Base-by-base conservation (phyloP, 2,329 filamentous ascomycete species). In the Eurotiales sp. region DNA sequence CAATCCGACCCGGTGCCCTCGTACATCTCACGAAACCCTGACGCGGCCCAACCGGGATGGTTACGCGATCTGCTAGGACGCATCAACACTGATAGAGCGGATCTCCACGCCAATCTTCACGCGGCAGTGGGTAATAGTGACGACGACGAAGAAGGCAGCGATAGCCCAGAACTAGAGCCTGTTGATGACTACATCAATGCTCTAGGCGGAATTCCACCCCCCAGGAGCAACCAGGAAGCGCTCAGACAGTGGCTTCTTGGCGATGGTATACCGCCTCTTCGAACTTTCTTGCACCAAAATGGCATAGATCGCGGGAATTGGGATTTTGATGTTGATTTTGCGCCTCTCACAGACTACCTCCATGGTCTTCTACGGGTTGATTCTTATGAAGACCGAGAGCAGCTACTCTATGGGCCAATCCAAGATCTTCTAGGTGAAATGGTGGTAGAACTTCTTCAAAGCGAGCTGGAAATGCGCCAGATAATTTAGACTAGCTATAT, bases 301-400 rank as follows among this genome's bases (percentile, higher is more conserved):
- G 71, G 71, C 4, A 63, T 73, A 25, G 71, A 73, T 48, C 64
- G 67, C 5, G 71, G 70, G 2, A 73, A 73, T 40, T 73, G 71
- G 71, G 64, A 63, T 7, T 64, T 66, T 1, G 64, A 67, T 5
- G 53, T 64, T 12, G 67, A 72, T 44, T 63, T 62, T 43, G 61
- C 60, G 15, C 65, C 68, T 1, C 40, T 73, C 27, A 62, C 60
- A 3, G 63, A 68, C 27, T 73, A 71, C 54, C 57, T 72, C 10
- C 62, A 66, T 43, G 63, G 58, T 12, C 56, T 72, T 10, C 54
- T 57, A 42, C 56, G 56, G n/a, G 53, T 63, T 34, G 52, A 61
- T 45, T 58, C 65, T 5, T 57, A 61, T 17, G 46, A 56, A n/a
- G 52, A 58, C 29, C 61, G 62, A 12, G 54, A 67, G 22, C 39